A percentile compares a stretch with the other conserved stretches of the same genome.
Conservation (phyloP, 2,329 filamentous ascomycete genomes). For the Sporothrix euskadiensis region DNA sequence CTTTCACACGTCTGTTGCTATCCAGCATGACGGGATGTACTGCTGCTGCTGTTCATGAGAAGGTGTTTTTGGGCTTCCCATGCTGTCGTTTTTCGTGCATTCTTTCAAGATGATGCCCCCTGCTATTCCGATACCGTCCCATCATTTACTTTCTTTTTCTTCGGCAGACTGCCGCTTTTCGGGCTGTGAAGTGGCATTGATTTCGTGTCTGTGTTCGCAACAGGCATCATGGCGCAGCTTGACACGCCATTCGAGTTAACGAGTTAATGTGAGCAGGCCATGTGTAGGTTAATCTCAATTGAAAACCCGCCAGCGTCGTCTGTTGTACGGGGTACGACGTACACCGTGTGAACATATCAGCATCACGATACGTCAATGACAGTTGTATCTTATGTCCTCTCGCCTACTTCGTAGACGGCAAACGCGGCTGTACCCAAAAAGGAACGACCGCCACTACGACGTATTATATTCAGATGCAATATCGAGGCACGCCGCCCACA, state of each 20-base stretch:
- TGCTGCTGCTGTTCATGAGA: background rate
- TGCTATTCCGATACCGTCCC: background rate
- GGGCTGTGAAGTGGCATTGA: background rate
- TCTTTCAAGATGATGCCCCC: background rate
- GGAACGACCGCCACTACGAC: background rate
- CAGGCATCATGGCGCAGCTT: background rate
- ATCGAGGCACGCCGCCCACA: background rate
- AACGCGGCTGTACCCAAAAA: slow-evolving; percentile 1
- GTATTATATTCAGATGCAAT: slow-evolving; percentile 6
- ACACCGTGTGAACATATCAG: background rate
- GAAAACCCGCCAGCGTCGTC: background rate
- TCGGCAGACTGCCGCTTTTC: background rate
- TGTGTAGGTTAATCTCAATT: background rate
- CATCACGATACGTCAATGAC: background rate
- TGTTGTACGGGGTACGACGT: too few species aligned
- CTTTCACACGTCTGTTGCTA: background rate
- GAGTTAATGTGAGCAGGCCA: background rate
- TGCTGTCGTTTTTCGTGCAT: background rate
- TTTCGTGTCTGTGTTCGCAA: background rate
- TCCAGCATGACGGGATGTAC: background rate
- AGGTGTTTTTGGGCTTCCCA: too few species aligned
- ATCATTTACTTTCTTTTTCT: background rate
- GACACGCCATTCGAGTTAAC: background rate
- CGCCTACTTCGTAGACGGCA: background rate
- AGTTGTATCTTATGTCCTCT: background rate